Evolutionary conservation across 2,329 filamentous ascomycete genomes (phyloP).

Genomic region (Exophiala aquamarina): DNA sequence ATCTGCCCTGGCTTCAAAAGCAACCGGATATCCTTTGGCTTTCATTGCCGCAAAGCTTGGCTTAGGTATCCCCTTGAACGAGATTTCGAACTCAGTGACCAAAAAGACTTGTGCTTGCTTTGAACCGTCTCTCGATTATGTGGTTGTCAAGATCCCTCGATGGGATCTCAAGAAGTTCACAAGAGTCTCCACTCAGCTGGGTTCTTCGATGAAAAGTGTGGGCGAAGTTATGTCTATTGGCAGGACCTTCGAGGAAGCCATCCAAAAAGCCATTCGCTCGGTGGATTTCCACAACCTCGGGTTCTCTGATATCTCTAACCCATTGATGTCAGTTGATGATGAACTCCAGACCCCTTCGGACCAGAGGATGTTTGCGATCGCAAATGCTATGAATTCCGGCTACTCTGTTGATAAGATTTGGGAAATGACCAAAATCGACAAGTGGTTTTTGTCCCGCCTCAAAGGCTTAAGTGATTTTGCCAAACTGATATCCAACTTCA

Average conservation of each 20-base stretch:
- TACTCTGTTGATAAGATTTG: conserved; percentile 97
- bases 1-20: conserved; percentile 93
- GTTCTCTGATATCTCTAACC: conserved; percentile 79
- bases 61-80: conserved; percentile 89
- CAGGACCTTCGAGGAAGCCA: conserved; percentile 94
- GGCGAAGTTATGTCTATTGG: conserved; percentile 99
- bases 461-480: conserved; percentile 89
- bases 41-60: conserved; percentile 97
- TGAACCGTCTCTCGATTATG: conserved; percentile 96
- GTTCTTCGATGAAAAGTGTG: conserved; percentile 99
- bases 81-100: conserved; percentile 94
- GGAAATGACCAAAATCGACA: conserved; percentile 98
- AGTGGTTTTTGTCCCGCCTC: conserved; percentile 93
- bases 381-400: conserved; percentile 92
- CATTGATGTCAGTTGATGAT: conserved; percentile 91
- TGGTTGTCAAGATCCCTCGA: conserved; percentile 96
- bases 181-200: conserved; percentile 89
- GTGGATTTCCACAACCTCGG: conserved; percentile 95
- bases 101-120: conserved; percentile 97
- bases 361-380: conserved; percentile 94
- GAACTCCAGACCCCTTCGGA: conserved; percentile 97
- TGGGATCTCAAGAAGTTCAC: conserved; percentile 99
- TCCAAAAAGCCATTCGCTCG: conserved; percentile 94
- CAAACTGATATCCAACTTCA: conserved; percentile 71
- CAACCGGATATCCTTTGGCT: conserved; percentile 91